Base-by-base conservation (phyloP, 1,139 yeast species). In the Candida sojae region DNA sequence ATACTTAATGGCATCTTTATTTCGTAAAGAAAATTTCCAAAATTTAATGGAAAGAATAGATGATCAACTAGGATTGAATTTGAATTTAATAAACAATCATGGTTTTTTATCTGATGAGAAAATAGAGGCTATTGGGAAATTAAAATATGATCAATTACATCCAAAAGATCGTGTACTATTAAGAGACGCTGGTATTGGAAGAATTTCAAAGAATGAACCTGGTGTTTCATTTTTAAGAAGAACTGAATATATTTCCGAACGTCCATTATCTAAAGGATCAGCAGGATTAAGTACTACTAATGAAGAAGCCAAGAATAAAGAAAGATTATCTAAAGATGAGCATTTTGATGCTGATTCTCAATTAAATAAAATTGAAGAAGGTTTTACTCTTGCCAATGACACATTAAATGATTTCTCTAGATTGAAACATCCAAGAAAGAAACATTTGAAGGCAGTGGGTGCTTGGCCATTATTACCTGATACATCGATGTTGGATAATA, bases 381-480 rank as follows among this genome's bases (percentile, higher is more conserved):
- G 93, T 35, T 92, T 93, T 62, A 89, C 82, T 41, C 67, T 68
- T 34, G 81, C 86, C 2, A 77, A 77, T 48, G 79, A 79, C 34
- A 68, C 83, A 2, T 68, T 79, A 41, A 54, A 56, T 36, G 62
- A 72, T 56, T 74, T 73, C 29, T 76, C 79, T 33, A 45, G 48
- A 9, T 70, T 91, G 52, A 78, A 70, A 57, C 98, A 93, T 67
- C 98, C 99, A 37, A 77, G 80, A 36, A 89, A 85, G 70, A 87
- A 80, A 62, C 75, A 81, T 48, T 70, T 90, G 49, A 84, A 78
- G 50, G 96, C 97, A 0, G 91, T 86, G 28, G 80, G 77, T 52
- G 77, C 92, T 1, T 88, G 91, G 89, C 86, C 88, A 34, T 71
- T 93, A 33, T 71, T 92, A 53, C 99, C 99, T 3, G 98, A 93